Percentiles rank a stretch among this genome's conserved stretches.
Conservation (phyloP, 2,329 filamentous ascomycete species). For the Nannizziopsis arthrosporioides region DNA sequence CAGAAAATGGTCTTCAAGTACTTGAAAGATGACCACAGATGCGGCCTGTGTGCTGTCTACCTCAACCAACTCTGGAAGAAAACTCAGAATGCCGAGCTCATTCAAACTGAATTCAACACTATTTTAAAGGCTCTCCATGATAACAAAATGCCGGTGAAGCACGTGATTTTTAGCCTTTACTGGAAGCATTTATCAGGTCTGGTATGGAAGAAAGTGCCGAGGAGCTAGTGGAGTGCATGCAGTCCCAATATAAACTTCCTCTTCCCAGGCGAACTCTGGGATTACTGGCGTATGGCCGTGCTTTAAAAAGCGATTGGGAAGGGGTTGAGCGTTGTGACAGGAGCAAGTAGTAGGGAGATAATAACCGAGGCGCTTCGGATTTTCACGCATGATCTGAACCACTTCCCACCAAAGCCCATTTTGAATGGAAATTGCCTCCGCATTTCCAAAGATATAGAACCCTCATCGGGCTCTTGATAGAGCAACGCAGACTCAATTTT, state of each 20-base stretch:
- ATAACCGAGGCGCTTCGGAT: conserved; percentile 34
- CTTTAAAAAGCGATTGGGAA: conserved; percentile 31
- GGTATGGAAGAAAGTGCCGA: conserved; percentile 28
- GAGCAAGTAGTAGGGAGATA: conserved; percentile 52
- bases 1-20: conserved; percentile 27
- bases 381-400: conserved; percentile 31
- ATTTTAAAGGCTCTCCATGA: conserved; percentile 21
- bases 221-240: conserved; percentile 28
- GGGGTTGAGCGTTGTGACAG: conserved; percentile 32
- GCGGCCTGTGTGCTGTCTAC: conserved; percentile 28
- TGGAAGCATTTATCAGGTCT: conserved; percentile 31
- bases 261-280: conserved; percentile 28
- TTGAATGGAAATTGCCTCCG: conserved; percentile 38
- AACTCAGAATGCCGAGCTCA: conserved; percentile 26
- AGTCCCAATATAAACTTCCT: conserved; percentile 20
- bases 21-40: conserved; percentile 25
- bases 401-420: conserved; percentile 44
- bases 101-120: conserved; percentile 26
- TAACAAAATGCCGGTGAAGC: conserved; percentile 24
- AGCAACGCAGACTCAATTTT: conserved; percentile 52
- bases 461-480: conserved; percentile 62
- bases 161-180: conserved; percentile 31
- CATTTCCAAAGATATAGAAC: conserved; percentile 77
- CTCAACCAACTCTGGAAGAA: conserved; percentile 32
- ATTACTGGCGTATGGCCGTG: conserved; percentile 28